A percentile compares a stretch with the other conserved stretches of the same genome.
Conservation (phyloP, 83 land plant genomes). For the Isoetes engelmannii region DNA sequence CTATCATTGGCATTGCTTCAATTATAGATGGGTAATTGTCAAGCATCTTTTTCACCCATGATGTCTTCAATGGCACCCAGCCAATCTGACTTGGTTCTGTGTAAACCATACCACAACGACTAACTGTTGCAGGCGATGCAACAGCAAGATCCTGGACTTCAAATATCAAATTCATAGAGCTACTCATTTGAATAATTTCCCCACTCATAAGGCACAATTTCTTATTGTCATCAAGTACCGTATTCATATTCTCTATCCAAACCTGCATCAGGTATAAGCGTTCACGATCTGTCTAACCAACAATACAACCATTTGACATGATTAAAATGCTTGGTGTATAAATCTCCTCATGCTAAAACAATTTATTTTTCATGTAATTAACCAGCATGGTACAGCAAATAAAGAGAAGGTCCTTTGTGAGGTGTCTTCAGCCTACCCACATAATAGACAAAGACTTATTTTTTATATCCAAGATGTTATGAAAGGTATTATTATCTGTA, state of each 20-base stretch:
- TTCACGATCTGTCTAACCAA: no score
- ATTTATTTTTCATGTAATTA: no score
- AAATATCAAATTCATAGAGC: conserved; percentile 37
- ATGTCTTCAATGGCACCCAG: conserved; percentile 28
- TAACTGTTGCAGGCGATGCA: conserved; percentile 42
- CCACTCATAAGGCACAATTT: conserved; percentile 44
- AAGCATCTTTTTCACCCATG: conserved; percentile 31
- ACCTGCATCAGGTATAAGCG: conserved; percentile 18
- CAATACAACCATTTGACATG: no score
- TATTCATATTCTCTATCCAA: conserved; percentile 48
- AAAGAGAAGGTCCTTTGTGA: no score
- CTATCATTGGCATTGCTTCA: conserved; percentile 16
- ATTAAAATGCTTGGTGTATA: no score
- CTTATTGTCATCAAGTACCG: conserved; percentile 42
- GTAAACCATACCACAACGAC: conserved; percentile 43
- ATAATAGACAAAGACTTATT: no score
- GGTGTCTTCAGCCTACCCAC: no score
- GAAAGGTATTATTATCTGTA: no score
- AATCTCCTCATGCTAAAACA: no score
- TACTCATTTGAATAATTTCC: conserved; percentile 40
- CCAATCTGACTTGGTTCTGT: conserved; percentile 43
- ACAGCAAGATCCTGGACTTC: conserved; percentile 45
- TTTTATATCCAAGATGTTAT: no score
- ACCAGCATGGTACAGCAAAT: no score
- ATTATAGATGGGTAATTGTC: conserved; percentile 25